Evolutionary conservation across 2,329 filamentous ascomycete species (phyloP), one percentile per base, ranked within the genome.

Genomic region (Curvularia spicifera): DNA sequence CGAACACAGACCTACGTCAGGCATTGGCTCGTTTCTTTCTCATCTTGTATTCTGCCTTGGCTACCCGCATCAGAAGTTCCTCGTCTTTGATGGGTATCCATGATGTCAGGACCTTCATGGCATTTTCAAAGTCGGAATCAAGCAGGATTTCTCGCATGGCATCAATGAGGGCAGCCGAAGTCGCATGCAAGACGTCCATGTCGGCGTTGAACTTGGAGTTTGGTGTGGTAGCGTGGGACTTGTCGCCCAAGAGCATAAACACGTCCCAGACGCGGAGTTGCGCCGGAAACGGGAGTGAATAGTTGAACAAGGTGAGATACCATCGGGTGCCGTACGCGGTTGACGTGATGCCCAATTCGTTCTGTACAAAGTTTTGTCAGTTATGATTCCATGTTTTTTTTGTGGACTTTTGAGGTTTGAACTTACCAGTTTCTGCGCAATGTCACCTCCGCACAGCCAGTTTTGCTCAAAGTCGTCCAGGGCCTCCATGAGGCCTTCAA

Each of bases 251-350:
- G 13, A 99, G 86, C 85, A 99, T 92, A 78, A 98, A 98, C 1
- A 97, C 91, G 73, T 99, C 95, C 95, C 95, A 99, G 15, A 99
- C 90, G 48, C 95, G 90, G 35, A 99, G 87, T 77, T 98, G 95
- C 3, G 94, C 93, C 0, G 91, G 85, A 70, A 98, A 99, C 0
- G 95, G 95, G 51, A 99, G 91, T 15, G 92, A 96, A 71, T 98
- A 90, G 78, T 98, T 98, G 84, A 99, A 99, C 8, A 99, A 83
- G 1, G 95, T 99, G 51, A 99, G 83, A 74, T 99, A 99, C 95
- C 95, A 99, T 51, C 93, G 85, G 4, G 94, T 98, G 31, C 93
- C 95, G 73, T 97, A 99, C n/a, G 93, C 89, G 1, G 93, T 97
- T 18, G 91, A 87, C 42, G 91, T 87, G 67, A 99, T 95, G 61